Percentiles rank a stretch among this genome's conserved stretches.
Evolutionary conservation across 169 alveolate genomes (phyloP).

Genomic region (Plasmodium vinckei): DNA sequence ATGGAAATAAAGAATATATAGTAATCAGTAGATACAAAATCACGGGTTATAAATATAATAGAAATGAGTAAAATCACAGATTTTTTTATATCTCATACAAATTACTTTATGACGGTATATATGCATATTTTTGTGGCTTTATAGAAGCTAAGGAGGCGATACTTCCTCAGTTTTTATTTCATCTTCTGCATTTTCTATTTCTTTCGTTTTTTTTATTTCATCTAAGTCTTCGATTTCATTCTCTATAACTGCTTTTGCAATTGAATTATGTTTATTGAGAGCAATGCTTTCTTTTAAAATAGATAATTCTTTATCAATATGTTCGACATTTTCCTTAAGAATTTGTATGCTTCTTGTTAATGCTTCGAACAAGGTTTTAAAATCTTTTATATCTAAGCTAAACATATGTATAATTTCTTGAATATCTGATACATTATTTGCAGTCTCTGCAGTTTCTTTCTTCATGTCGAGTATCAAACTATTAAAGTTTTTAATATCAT

Average conservation of each 20-base stretch:
- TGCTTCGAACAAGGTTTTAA: conserved; percentile 63
- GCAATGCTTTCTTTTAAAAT: conserved; percentile 16
- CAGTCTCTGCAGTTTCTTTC: conserved; percentile 69
- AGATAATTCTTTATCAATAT: conserved; percentile 22
- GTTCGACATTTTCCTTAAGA: conserved; percentile 39
- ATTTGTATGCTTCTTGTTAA: conserved; percentile 55
- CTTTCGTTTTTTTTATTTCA: too few relatives aligned
- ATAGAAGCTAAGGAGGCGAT: too few relatives aligned
- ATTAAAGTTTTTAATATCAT: conserved; percentile 43
- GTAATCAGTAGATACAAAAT: too few relatives aligned
- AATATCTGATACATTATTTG: conserved; percentile 66
- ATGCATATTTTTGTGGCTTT: too few relatives aligned
- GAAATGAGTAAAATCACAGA: too few relatives aligned
- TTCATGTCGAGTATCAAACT: conserved; percentile 41
- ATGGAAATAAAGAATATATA: too few relatives aligned
- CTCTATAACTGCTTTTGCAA: not conserved
- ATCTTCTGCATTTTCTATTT: too few relatives aligned
- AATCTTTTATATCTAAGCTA: conserved; percentile 70
- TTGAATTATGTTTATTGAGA: not conserved
- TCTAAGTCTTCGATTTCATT: too few relatives aligned
- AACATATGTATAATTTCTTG: conserved; percentile 64
- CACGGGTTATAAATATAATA: too few relatives aligned
- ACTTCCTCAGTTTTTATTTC: too few relatives aligned
- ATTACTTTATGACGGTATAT: too few relatives aligned
- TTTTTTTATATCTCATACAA: too few relatives aligned